A percentile compares a stretch with the other conserved stretches of the same genome.
Evolutionary conservation across 208 protist species (phyloP).

Genomic region (Crithidia fasciculata): DNA sequence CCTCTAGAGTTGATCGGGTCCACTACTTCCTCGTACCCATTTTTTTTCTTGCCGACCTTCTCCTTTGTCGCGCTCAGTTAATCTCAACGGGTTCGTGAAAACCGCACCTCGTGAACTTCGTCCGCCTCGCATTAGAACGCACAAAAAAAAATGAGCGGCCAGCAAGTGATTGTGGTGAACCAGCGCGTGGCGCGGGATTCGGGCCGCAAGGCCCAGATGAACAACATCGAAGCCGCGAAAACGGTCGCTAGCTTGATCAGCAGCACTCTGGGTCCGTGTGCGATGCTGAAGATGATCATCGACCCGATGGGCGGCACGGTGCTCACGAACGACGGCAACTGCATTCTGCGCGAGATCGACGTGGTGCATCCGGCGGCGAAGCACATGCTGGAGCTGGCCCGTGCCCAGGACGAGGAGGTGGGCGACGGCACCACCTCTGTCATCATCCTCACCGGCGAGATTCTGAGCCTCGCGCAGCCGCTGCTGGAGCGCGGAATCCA

Average conservation of each 20-base stretch:
- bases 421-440: constrained; percentile 99
- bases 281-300: constrained; percentile 99
- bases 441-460: constrained; percentile 99
- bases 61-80: background rate
- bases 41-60: background rate
- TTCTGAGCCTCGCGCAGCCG: constrained; percentile 97
- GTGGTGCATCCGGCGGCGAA: constrained; percentile 99
- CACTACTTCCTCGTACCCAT: background rate
- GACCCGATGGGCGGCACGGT: constrained; percentile 99
- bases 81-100: background rate
- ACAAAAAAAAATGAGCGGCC: constrained; percentile 46
- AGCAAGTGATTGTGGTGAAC: constrained; percentile 93
- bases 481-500: constrained; percentile 98
- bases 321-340: constrained; percentile 99
- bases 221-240: constrained; percentile 98
- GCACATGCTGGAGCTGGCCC: constrained; percentile 99
- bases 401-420: constrained; percentile 99
- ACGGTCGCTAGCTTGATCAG: constrained; percentile 99
- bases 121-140: constrained; percentile 7
- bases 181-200: constrained; percentile 97
- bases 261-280: constrained; percentile 98
- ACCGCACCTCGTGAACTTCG: background rate
- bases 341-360: constrained; percentile 99
- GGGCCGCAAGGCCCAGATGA: constrained; percentile 98
- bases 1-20: background rate